Base-by-base conservation (phyloP, 2,329 filamentous ascomycete genomes). In the Balansia obtecta region DNA sequence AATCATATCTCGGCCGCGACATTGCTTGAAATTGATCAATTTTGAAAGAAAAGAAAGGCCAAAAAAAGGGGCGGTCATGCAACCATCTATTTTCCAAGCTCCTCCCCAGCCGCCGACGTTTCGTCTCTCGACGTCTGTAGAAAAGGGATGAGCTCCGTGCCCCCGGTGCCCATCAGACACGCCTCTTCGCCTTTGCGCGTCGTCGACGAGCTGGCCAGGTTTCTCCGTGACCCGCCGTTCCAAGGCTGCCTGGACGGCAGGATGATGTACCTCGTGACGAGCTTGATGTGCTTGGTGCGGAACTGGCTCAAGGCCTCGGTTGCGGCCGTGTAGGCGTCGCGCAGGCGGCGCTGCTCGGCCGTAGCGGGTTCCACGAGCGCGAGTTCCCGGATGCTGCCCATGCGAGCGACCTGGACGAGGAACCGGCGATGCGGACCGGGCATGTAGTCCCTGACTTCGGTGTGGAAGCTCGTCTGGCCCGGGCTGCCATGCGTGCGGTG, bases 261-360 rank as follows among this genome's bases (percentile, higher is more conserved):
- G 57, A 96, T 83, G 60, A 97, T 95, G 66, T 95, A 97, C 46
- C 88, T 77, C 34, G 87, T 86, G 3, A 96, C 90, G 52, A 97
- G 87, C 63, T 87, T 82, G 57, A 96, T 86, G 63, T 97, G 90
- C 60, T 86, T 88, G 63, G 91, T 86, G 50, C 91, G 76, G 60
- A 96, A 83, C 18, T 77, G 73, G 11, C 82, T 80, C 42, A 96
- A 73, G 67, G 89, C 87, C 20, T 82, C 79, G 1, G 90, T 77
- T 42, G 87, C 89, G 0, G 77, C 76, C 52, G 87, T 82, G 62
- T 87, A 96, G 0, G 73, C 67, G 1, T 57, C 58, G 10, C 64
- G 63, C 3, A 78, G 61, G 3, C 56, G 56, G 6, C 55, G 54
- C 50, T 60, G 86, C 71, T 58, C 81, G 60, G 53, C 71, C 64